phyloP scores from a whole-genome alignment of 2,329 filamentous ascomycete species.

The Mollisia scopiformis region DNA sequence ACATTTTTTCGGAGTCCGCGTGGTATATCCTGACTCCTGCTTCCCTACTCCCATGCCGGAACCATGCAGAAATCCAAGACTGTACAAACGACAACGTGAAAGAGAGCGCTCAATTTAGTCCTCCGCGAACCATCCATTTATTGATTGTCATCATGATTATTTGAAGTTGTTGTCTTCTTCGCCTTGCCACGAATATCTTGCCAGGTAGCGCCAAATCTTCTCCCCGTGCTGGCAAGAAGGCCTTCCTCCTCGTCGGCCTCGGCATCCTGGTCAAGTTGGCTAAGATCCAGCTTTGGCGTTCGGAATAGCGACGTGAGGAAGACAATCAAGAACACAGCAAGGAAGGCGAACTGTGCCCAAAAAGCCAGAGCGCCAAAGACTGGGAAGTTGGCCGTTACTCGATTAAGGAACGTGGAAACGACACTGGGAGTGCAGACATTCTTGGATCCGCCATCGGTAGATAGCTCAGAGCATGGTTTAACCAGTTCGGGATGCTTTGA shows the following conservation, averaged over 20 bases:
- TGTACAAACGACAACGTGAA: conserved; percentile 3
- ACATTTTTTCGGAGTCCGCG: neutral
- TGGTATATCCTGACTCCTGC: conserved; percentile 17
- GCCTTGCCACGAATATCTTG: conserved; percentile 70
- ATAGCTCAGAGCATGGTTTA: conserved; percentile 78
- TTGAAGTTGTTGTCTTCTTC: conserved; percentile 25
- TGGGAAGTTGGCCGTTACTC: conserved; percentile 90
- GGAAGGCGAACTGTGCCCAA: conserved; percentile 93
- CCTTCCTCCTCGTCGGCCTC: conserved; percentile 95
- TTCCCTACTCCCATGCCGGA: neutral
- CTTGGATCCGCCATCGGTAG: conserved; percentile 70
- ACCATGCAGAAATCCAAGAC: conserved; percentile 2
- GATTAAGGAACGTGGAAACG: conserved; percentile 90
- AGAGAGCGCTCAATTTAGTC: neutral
- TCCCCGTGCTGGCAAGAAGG: conserved; percentile 78
- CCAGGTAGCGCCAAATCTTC: conserved; percentile 86
- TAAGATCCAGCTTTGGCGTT: conserved; percentile 75
- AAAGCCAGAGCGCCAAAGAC: conserved; percentile 93
- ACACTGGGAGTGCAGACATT: conserved; percentile 89
- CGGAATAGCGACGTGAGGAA: conserved; percentile 80
- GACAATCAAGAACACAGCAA: conserved; percentile 81
- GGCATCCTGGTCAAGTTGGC: conserved; percentile 83
- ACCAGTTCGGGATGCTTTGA: conserved; percentile 70
- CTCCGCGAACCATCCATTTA: neutral
- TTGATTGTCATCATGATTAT: conserved; percentile 27